phyloP scores from a whole-genome alignment of 768 basidiomycete genomes.

The Trametopsis cervina region DNA sequence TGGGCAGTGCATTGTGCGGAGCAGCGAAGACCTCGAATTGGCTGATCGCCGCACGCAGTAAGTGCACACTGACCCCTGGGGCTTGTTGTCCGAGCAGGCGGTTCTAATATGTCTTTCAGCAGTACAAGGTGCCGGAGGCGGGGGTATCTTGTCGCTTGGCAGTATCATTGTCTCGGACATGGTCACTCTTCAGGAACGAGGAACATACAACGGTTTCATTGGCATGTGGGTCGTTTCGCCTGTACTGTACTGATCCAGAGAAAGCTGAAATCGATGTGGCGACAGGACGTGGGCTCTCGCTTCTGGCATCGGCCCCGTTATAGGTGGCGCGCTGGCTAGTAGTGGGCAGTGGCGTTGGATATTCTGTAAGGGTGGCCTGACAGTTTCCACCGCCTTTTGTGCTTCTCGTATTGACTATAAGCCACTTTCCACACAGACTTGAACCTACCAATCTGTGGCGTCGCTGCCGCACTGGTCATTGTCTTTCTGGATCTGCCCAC shows the following conservation, averaged over 20 bases:
- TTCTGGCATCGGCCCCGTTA: background rate
- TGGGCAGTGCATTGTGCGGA: conserved; percentile 11
- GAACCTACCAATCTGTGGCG: conserved; percentile 26
- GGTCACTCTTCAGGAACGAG: conserved; percentile 14
- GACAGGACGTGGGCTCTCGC: conserved; percentile 1
- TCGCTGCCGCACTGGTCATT: conserved; percentile 15
- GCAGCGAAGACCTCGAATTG: conserved; percentile 8
- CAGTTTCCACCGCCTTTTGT: background rate
- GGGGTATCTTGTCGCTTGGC: conserved; percentile 5
- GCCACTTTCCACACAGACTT: conserved; percentile 25
- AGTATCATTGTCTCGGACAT: conserved; percentile 9
- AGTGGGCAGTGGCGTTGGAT: conserved; percentile 24
- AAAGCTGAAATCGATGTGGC: too few species aligned
- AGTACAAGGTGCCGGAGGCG: conserved; percentile 13
- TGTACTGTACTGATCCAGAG: background rate
- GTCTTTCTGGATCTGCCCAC: conserved; percentile 17
- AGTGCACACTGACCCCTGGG: background rate
- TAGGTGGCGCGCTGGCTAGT: conserved; percentile 18
- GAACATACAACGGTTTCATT: conserved; percentile 24
- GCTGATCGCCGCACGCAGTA: conserved; percentile 12
- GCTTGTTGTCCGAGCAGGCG: background rate
- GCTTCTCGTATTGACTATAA: background rate
- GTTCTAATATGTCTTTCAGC: background rate
- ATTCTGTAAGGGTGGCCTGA: conserved; percentile 26
- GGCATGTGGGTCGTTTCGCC: conserved; percentile 17